Percentiles rank a stretch among this genome's conserved stretches.
These are phyloP conservation scores for Apophysomyces elegans DNA, from an alignment of 371 early-diverging fungal genomes.

Conservation along the genomic window DNA sequence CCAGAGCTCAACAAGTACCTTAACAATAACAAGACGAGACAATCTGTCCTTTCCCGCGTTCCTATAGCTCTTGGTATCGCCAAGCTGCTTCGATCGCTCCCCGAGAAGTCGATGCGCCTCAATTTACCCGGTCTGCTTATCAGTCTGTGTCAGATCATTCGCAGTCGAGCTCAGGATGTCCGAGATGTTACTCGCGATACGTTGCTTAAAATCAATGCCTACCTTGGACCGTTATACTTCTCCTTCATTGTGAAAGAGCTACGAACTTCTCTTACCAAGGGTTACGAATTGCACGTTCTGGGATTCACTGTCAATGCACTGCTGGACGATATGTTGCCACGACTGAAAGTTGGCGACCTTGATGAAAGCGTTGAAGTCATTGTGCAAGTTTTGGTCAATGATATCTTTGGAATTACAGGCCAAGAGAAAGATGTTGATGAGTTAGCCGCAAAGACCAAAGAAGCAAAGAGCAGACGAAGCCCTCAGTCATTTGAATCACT, in stretches of 20 bases:
- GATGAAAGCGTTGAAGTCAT: slow-evolving; percentile 78
- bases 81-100: slow-evolving; percentile 78
- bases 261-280: slow-evolving; percentile 75
- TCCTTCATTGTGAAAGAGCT: slow-evolving; percentile 88
- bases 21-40: slow-evolving; percentile 69
- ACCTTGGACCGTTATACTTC: slow-evolving; percentile 86
- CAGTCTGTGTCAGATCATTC: slow-evolving; percentile 84
- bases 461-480: slow-evolving; percentile 82
- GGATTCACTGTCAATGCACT: slow-evolving; percentile 88
- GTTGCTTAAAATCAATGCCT: slow-evolving; percentile 80
- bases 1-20: slow-evolving; percentile 80
- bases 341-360: slow-evolving; percentile 70
- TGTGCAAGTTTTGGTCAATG: slow-evolving; percentile 75
- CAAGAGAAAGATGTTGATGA: slow-evolving; percentile 91
- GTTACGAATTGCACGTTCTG: slow-evolving; percentile 92
- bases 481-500: slow-evolving; percentile 85
- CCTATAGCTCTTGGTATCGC: slow-evolving; percentile 90
- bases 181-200: slow-evolving; percentile 89
- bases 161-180: slow-evolving; percentile 80
- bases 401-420: slow-evolving; percentile 90
- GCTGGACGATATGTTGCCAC: slow-evolving; percentile 67
- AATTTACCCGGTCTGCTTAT: slow-evolving; percentile 88
- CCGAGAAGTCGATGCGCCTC: slow-evolving; percentile 70
- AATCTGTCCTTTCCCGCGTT: slow-evolving; percentile 77
- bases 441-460: slow-evolving; percentile 86